These are phyloP conservation scores for Aspergillus pseudonomiae DNA, from an alignment of 2,329 filamentous ascomycete species.

Conservation along the genomic window DNA sequence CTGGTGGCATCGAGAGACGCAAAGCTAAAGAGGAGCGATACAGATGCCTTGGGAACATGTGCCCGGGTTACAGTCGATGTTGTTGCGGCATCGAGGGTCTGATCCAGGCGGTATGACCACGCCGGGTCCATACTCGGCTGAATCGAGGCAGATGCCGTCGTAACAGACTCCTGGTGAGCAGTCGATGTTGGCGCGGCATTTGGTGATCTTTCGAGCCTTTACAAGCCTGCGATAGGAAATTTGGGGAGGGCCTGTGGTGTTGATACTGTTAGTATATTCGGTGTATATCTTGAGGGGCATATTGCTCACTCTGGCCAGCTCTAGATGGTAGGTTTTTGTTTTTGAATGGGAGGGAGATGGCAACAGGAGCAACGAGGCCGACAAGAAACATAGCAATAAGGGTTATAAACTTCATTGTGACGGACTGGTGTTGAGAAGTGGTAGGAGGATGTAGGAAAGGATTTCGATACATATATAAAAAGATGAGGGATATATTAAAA, in stretches of 20 bases:
- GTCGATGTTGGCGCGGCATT: neutral
- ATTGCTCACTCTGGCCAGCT: neutral
- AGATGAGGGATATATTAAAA: neutral
- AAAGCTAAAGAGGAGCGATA: neutral
- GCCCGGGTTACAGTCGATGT: neutral
- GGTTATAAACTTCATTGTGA: neutral
- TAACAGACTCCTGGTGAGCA: neutral
- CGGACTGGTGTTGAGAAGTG: neutral
- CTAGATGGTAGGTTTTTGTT: neutral
- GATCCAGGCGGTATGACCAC: no score
- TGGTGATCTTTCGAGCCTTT: neutral
- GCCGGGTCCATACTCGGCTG: neutral
- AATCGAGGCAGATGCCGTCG: neutral
- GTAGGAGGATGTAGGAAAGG: neutral
- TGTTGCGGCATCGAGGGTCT: neutral
- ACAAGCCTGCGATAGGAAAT: neutral
- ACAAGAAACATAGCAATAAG: neutral
- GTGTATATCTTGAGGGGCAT: neutral
- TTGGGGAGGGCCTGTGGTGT: neutral
- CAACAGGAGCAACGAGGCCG: neutral
- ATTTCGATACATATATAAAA: neutral
- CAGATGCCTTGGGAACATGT: neutral
- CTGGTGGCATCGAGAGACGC: no score
- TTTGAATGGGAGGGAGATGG: neutral
- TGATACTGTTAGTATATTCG: neutral